Percentiles rank a stretch among this genome's conserved stretches.
Evolutionary conservation across 2,329 filamentous ascomycete genomes (phyloP).

Genomic region (Eutypella sp.): DNA sequence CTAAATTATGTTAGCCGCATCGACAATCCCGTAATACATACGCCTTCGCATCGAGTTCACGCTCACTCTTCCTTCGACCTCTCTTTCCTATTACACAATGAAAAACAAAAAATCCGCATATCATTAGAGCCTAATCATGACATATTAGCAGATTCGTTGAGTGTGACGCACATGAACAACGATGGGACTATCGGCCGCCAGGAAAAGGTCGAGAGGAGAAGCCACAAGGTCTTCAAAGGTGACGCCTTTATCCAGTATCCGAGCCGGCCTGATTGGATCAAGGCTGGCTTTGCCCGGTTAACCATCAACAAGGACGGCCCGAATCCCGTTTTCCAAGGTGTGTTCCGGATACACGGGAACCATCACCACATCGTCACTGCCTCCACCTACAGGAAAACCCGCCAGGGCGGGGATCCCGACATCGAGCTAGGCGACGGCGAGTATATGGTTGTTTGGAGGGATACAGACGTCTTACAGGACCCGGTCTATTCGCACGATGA

Average conservation of each 20-base stretch:
- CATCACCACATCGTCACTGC: conserved; percentile 82
- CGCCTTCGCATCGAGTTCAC: conserved; percentile 72
- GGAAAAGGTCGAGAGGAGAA: conserved; percentile 66
- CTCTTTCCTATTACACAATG: conserved; percentile 67
- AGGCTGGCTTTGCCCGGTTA: conserved; percentile 83
- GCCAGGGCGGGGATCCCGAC: conserved; percentile 65
- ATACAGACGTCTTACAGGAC: conserved; percentile 67
- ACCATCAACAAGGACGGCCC: conserved; percentile 71
- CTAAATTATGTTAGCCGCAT: conserved; percentile 69
- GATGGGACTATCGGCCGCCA: conserved; percentile 64
- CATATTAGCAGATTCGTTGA: conserved; percentile 71
- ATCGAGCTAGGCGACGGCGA: conserved; percentile 55
- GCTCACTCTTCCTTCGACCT: conserved; percentile 81
- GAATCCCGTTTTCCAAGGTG: conserved; percentile 81
- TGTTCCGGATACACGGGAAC: conserved; percentile 74
- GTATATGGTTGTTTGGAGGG: conserved; percentile 85
- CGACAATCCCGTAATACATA: conserved; percentile 71
- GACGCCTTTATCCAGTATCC: conserved; percentile 63
- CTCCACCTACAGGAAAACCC: conserved; percentile 68
- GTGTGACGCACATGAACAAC: conserved; percentile 63
- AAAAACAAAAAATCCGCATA: conserved; percentile 68
- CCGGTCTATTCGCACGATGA: conserved; percentile 48
- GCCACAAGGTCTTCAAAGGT: conserved; percentile 82
- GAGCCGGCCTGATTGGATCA: conserved; percentile 62
- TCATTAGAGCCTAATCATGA: conserved; percentile 87